Evolutionary conservation across 1,284 basidiomycete species (phyloP), one percentile per base, ranked within the genome.

Genomic region (Inonotus obliquus): DNA sequence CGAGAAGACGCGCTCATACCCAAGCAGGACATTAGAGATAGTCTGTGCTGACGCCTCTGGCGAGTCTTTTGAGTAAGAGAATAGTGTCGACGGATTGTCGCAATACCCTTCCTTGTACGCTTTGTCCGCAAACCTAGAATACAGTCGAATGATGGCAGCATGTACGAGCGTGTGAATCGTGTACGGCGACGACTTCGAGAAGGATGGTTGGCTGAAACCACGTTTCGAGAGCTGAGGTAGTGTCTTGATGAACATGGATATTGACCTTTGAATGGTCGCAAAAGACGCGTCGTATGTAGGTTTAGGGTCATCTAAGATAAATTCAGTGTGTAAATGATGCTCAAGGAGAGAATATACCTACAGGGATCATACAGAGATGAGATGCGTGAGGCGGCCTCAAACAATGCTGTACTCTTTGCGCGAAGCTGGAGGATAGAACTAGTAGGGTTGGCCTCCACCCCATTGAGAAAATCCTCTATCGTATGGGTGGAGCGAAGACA

Each of bases 371-470:
- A 37, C 11, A 45, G 7, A 9, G 54, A 35, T 13, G 54, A n/a
- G 21, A 64, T 32, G 32, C 59, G 55, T 21, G 49, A 19, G n/a
- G 63, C 44, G 54, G 49, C 39, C 13, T 64, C 63, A n/a, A 56
- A 64, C 17, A 64, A 32, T 7, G 63, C 54, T 25, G 59, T 41
- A 53, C 59, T 54, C 27, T 64, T 64, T 25, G 63, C 63, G 37
- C 63, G 52, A 5, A 64, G 27, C 45, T 64, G 52, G n/a, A 61
- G 45, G 5, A 54, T 21, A 7, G 54, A 64, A 14, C 27, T 38
- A 1, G 61, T 54, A 14, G 63, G 59, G 13, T 25, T 25, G 5
- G 29, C 25, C 39, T 64, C 62, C 7, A 51, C 14, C 21, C 62
- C 62, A 6, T 25, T 27, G 10, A 64, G 23, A 48, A 64, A 64